A percentile compares a stretch with the other conserved stretches of the same genome.
Conservation (phyloP, 768 basidiomycete genomes). For the Rhizopogon roseolus region DNA sequence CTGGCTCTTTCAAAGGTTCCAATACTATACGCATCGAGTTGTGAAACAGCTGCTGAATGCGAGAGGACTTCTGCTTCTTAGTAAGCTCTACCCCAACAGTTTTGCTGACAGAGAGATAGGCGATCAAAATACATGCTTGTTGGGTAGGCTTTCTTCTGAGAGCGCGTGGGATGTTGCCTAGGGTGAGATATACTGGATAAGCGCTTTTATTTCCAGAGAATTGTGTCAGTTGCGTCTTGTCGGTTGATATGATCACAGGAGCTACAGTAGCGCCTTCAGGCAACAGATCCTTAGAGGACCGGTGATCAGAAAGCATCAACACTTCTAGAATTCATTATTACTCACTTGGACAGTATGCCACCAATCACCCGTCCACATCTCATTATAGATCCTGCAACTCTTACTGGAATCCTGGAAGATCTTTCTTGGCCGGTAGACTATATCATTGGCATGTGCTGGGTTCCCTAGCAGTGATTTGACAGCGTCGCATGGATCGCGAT, state of each 20-base stretch:
- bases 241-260: slow-evolving; percentile 18
- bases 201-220: slow-evolving; percentile 12
- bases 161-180: slow-evolving; percentile 28
- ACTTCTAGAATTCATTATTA: no score
- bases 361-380: slow-evolving; percentile 14
- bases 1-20: background rate
- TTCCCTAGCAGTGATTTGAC: slow-evolving; percentile 6
- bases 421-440: background rate
- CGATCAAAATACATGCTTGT: slow-evolving; percentile 30
- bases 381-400: slow-evolving; percentile 1
- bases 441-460: slow-evolving; percentile 6
- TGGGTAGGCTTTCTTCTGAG: slow-evolving; percentile 27
- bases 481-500: slow-evolving; percentile 7
- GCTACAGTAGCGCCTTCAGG: background rate
- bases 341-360: background rate
- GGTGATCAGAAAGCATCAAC: no score
- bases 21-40: background rate
- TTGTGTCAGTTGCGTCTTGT: slow-evolving; percentile 11
- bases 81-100: background rate
- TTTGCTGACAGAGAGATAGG: slow-evolving; percentile 22
- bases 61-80: background rate
- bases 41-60: background rate
- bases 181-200: slow-evolving; percentile 16
- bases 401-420: background rate
- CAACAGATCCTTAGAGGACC: background rate